Base-by-base conservation (phyloP, 2,329 filamentous ascomycete genomes). In the Talaromyces sp. region DNA sequence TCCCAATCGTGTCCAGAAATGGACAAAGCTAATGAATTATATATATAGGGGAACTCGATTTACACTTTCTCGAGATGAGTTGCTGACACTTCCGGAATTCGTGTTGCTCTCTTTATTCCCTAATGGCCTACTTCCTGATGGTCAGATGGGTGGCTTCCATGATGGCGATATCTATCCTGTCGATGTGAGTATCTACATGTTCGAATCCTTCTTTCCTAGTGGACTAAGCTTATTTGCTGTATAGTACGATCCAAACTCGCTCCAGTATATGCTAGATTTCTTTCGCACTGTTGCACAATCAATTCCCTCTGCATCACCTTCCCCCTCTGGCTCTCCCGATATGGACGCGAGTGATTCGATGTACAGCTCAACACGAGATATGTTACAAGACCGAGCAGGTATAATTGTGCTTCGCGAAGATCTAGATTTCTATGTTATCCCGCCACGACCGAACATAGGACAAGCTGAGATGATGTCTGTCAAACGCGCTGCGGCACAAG, bases 231-330 rank as follows among this genome's bases (percentile, higher is more conserved):
- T 1, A 25, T 25, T 8, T 43, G 61, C 61, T 66, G 77, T 76
- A 66, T 78, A 99, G 94, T 99, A 97, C 78, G 94, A 99, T 75
- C 93, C 94, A 22, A 87, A 87, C 55, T 97, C 93, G 50, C 84
- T 99, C 57, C 91, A 97, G 76, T 99, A 97, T 78, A 99, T 99
- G 94, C 84, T 99, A 63, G 93, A 97, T 68, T 99, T 99, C 77
- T 99, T 99, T 80, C 89, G 94, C 63, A 87, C 87, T 64, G 93
- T 99, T 63, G 94, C 94, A 56, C 91, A 97, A 75, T 94, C 92
- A n/a, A 97, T 99, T 65, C 74, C 73, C 6, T 82, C 84, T 41
- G 85, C 89, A 62, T 78, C 83, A 15, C 80, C 81, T 31, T 89
- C 89, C 54, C 84, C 87, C 35, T 84, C 81, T 58, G 77, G 83